Percentiles rank a stretch among this genome's conserved stretches.
phyloP scores from a whole-genome alignment of 1,284 basidiomycete genomes.

The Ceratobasidium sp. region DNA sequence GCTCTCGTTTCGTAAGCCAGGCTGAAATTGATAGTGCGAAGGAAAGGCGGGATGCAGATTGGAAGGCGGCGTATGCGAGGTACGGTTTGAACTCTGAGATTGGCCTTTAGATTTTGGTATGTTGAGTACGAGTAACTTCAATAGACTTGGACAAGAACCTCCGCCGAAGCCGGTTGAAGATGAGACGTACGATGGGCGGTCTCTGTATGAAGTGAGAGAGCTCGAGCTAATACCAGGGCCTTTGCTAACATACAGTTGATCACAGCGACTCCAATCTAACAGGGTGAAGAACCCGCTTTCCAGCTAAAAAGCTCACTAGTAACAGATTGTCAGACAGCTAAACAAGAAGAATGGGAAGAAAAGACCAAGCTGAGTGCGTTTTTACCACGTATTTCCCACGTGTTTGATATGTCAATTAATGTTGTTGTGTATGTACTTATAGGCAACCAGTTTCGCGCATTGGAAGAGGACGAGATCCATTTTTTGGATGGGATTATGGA shows the following conservation, averaged over 20 bases:
- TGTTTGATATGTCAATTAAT: background rate
- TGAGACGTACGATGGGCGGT: constrained; percentile 82
- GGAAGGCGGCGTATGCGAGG: constrained; percentile 94
- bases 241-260: background rate
- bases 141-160: constrained; percentile 87
- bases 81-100: constrained; percentile 54
- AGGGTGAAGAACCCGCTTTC: constrained; percentile 51
- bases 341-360: constrained; percentile 95
- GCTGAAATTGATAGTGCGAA: constrained; percentile 85
- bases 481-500: constrained; percentile 88
- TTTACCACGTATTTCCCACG: background rate
- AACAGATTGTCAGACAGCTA: constrained; percentile 71
- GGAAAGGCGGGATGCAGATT: constrained; percentile 83
- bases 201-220: constrained; percentile 85
- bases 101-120: background rate
- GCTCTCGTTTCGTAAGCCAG: constrained; percentile 71
- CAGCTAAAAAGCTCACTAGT: background rate
- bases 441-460: constrained; percentile 92
- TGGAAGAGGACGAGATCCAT: constrained; percentile 91
- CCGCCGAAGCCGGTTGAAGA: constrained; percentile 82
- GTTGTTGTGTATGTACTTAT: background rate
- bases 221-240: background rate
- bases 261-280: constrained; percentile 53
- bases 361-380: constrained; percentile 85
- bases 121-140: constrained; percentile 43